Evolutionary conservation across 73 alveolate genomes (phyloP).

Genomic region (Paramecium sexaurelia): DNA sequence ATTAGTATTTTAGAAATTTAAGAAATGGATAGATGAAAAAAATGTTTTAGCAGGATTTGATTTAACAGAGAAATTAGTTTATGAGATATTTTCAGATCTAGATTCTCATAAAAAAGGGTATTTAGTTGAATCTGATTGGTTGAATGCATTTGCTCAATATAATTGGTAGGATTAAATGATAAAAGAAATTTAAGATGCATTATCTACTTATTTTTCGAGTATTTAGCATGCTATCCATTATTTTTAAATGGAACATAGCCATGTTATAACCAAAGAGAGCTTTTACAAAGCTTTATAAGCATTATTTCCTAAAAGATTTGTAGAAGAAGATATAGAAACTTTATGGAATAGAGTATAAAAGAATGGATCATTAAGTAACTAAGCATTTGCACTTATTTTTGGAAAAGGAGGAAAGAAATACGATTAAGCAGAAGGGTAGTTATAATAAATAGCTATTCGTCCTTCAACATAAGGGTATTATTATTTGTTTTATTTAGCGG

Average conservation of each 20-base stretch:
- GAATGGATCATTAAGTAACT: slow-evolving; percentile 60
- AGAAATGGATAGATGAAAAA: slow-evolving; percentile 72
- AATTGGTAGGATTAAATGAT: slow-evolving; percentile 73
- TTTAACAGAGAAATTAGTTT: slow-evolving; percentile 75
- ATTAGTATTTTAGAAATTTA: slow-evolving; percentile 74
- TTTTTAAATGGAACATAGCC: slow-evolving; percentile 68
- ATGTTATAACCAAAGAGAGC: slow-evolving; percentile 55
- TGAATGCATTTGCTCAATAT: slow-evolving; percentile 73
- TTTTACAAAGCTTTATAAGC: slow-evolving; percentile 73
- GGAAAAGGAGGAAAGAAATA: slow-evolving; percentile 35
- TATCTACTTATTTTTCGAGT: slow-evolving; percentile 73
- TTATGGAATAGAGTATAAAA: slow-evolving; percentile 73
- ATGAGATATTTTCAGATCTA: slow-evolving; percentile 79
- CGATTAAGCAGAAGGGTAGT: not conserved
- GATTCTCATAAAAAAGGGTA: slow-evolving; percentile 92
- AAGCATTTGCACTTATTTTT: slow-evolving; percentile 16
- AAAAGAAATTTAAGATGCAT: slow-evolving; percentile 77
- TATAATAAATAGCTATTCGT: not conserved
- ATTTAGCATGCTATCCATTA: slow-evolving; percentile 80
- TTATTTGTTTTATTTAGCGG: not conserved
- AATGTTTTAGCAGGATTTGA: slow-evolving; percentile 86
- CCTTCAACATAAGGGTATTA: not conserved
- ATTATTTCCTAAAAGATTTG: slow-evolving; percentile 74
- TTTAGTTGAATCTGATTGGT: slow-evolving; percentile 82
- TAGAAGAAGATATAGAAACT: slow-evolving; percentile 64